Conservation (phyloP, 345 rosid genomes). For the Jatropha curcas region DNA sequence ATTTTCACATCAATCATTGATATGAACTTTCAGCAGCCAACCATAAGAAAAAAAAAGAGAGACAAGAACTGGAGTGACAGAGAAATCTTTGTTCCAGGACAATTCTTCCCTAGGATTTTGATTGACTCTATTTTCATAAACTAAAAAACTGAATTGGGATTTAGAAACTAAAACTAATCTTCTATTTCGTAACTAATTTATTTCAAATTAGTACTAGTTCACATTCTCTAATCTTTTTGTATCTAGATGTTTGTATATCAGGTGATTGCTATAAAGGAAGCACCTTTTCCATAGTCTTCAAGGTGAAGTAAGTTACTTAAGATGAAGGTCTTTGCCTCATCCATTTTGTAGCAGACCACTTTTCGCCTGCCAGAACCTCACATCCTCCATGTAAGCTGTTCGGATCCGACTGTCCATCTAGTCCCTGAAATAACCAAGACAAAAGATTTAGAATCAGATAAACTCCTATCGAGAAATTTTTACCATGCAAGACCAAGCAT, state of each 20-base stretch:
- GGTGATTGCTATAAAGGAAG: background rate
- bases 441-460: background rate
- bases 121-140: too few species aligned
- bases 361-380: slow-evolving; percentile 77
- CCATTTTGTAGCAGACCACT: slow-evolving; percentile 99
- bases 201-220: background rate
- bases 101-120: background rate
- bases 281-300: background rate
- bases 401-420: slow-evolving; percentile 82
- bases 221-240: slow-evolving; percentile 10
- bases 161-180: background rate
- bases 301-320: too few species aligned
- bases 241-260: background rate
- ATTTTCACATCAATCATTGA: too few species aligned
- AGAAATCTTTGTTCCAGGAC: background rate
- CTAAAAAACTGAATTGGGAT: background rate
- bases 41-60: too few species aligned
- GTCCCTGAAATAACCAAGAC: slow-evolving; percentile 45
- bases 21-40: too few species aligned
- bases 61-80: too few species aligned
- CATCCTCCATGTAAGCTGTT: slow-evolving; percentile 93
- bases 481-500: background rate
- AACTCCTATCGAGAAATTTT: background rate
- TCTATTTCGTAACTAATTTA: background rate
- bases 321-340: slow-evolving; percentile 61